These are phyloP conservation scores for Ophiostoma ips DNA, from an alignment of 2,329 filamentous ascomycete genomes.

Conservation along the genomic window DNA sequence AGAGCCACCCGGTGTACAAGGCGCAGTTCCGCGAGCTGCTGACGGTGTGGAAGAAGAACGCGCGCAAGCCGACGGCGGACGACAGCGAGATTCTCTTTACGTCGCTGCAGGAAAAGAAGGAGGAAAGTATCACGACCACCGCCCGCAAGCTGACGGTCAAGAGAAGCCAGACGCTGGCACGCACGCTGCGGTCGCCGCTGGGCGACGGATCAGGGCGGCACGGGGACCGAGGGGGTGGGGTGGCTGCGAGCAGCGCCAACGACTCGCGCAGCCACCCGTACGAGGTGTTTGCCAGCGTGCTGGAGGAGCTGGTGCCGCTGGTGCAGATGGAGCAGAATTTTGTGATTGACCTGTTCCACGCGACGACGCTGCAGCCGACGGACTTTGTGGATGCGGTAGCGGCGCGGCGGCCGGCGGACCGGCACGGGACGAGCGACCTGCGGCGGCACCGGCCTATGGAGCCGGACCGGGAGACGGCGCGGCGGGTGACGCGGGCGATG, in stretches of 20 bases:
- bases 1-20: conserved; percentile 63
- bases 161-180: conserved; percentile 74
- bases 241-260: conserved; percentile 3
- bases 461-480: conserved; percentile 75
- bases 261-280: conserved; percentile 59
- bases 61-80: conserved; percentile 60
- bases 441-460: conserved; percentile 67
- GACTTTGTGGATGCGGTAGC: conserved; percentile 76
- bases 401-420: conserved; percentile 48
- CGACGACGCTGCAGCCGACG: conserved; percentile 64
- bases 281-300: conserved; percentile 65
- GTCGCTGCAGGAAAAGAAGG: conserved; percentile 69
- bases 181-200: conserved; percentile 53
- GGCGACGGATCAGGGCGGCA: conserved; percentile 29
- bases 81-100: conserved; percentile 83
- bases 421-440: conserved; percentile 59
- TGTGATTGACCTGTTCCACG: conserved; percentile 90
- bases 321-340: conserved; percentile 95
- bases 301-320: conserved; percentile 71
- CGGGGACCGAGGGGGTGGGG: too few relatives aligned
- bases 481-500: conserved; percentile 74
- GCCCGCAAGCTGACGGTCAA: conserved; percentile 89
- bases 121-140: conserved; percentile 55
- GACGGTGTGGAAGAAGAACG: conserved; percentile 65
- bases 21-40: conserved; percentile 69